Conservation (phyloP, 192 early-diverging fungal species). For the Gaertneriomyces sp. region DNA sequence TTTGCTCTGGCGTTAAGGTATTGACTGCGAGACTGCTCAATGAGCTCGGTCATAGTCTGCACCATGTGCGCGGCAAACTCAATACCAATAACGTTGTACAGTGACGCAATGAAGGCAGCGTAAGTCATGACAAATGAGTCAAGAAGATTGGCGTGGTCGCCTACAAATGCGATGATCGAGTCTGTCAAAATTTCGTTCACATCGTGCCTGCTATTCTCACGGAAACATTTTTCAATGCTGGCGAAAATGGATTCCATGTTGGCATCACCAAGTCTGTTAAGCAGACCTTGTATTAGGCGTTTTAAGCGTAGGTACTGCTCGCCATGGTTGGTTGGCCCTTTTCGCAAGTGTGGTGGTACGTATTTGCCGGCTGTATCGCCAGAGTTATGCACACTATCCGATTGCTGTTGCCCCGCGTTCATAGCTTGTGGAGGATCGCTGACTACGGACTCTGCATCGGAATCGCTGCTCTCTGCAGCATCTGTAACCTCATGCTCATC, state of each 20-base stretch:
- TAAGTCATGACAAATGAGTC: conserved; percentile 90
- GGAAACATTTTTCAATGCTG: conserved; percentile 75
- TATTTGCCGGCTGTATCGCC: conserved; percentile 58
- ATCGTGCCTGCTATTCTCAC: conserved; percentile 65
- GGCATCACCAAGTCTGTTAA: conserved; percentile 85
- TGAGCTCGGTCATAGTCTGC: conserved; percentile 69
- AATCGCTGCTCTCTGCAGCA: conserved; percentile 9
- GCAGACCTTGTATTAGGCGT: conserved; percentile 76
- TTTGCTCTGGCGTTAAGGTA: conserved; percentile 4
- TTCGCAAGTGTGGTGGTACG: conserved; percentile 84
- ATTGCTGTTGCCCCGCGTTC: conserved; percentile 9
- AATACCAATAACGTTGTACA: conserved; percentile 77
- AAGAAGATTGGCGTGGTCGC: conserved; percentile 78
- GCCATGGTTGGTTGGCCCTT: conserved; percentile 37
- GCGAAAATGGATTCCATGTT: conserved; percentile 86
- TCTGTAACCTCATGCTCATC: conserved; percentile 15
- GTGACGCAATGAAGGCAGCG: conserved; percentile 76
- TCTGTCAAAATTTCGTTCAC: conserved; percentile 82
- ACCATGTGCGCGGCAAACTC: conserved; percentile 83
- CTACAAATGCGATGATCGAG: conserved; percentile 71
- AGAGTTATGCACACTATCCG: conserved; percentile 18
- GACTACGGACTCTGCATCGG: background rate
- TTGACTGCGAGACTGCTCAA: conserved; percentile 54
- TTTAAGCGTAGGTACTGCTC: conserved; percentile 76
- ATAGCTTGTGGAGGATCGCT: conserved; percentile 2